Evolutionary conservation across 805 yeast species (phyloP), one percentile per base, ranked within the genome.

Genomic region (Pichia nanzhaoensis): DNA sequence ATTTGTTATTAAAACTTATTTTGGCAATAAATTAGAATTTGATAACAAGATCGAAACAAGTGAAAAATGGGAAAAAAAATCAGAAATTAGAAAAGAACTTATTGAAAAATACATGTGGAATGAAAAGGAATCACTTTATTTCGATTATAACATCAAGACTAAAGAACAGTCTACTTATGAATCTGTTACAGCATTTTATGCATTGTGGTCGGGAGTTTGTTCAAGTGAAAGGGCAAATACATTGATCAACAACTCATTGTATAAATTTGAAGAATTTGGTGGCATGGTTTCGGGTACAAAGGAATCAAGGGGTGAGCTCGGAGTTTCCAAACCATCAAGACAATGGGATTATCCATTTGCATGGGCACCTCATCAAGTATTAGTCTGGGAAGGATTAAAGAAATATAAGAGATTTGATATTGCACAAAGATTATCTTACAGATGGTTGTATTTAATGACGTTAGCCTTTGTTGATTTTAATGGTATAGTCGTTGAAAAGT

Each of bases 291-390:
- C 95, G 0, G 95, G 96, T 33, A 83, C 96, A 0, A 73, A 77
- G 53, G 61, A 71, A 51, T 80, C 90, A 2, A 69, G 95, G 53
- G 95, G 96, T 34, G 77, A 72, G 21, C 66, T 86, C 32, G 77
- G 82, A 1, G 64, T 84, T 16, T 71, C 76, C 36, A 70, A 88
- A 56, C 96, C 95, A n/a, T 78, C 83, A 12, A 73, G 98, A 62
- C 99, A 91, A 66, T 91, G 99, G 99, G 99, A 91, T 63, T 93
- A 83, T 63, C 99, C 99, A 2, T 87, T 69, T 58, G 98, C 98
- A 1, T 91, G 99, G 99, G 96, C 98, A 0, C 98, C 99, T 3
- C 98, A 93, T 61, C 99, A 91, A 64, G 86, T 91, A 16, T 63
- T 91, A 44, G 91, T 95, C 1, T 91, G 99, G 99, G 76, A 75